Evolutionary conservation across 805 yeast species (phyloP), one percentile per base, ranked within the genome.

Genomic region (Nakazawaea anatomiae): DNA sequence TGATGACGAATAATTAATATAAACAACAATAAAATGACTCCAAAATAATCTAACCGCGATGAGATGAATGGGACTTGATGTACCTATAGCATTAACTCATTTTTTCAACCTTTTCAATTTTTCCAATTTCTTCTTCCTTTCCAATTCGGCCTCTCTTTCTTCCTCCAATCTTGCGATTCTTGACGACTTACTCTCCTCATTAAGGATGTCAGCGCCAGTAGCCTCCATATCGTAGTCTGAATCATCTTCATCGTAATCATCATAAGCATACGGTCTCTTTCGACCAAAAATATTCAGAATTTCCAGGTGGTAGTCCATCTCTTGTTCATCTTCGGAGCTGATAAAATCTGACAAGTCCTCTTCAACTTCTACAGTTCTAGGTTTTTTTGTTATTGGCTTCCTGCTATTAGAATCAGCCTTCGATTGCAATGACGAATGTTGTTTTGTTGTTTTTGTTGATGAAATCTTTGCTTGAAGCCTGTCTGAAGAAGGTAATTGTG

Each of bases 201-300:
- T 87, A 41, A 89, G 69, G 28, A 94, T 81, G 55, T 92, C 97
- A 30, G 83, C 83, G 30, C 97, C 97, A 1, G 94, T 85, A 3
- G 97, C 97, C 63, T 92, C 98, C 97, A 94, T 92, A 60, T 88
- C 89, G 52, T 76, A 83, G 46, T 9, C 9, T 34, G 36, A 34
- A 34, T 77, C 78, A 6, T 77, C 75, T 50, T 74, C 78, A 50
- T 77, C 81, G 48, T 75, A 73, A 47, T 74, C 70, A 38, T 68
- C 66, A 30, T 70, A 63, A 54, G 72, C 75, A 42, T 73, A 66
- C 0, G 70, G 58, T 43, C 89, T 71, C 50, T 75, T 72, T 52
- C 74, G 75, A 4, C 90, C 89, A 52, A 91, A 87, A 66, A 92
- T 77, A 18, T 83, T 79, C 97, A 97, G 89, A 44, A 92, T 91